These are phyloP conservation scores for Pseudozyma sp. DNA, from an alignment of 1,284 basidiomycete species.

Conservation along the genomic window DNA sequence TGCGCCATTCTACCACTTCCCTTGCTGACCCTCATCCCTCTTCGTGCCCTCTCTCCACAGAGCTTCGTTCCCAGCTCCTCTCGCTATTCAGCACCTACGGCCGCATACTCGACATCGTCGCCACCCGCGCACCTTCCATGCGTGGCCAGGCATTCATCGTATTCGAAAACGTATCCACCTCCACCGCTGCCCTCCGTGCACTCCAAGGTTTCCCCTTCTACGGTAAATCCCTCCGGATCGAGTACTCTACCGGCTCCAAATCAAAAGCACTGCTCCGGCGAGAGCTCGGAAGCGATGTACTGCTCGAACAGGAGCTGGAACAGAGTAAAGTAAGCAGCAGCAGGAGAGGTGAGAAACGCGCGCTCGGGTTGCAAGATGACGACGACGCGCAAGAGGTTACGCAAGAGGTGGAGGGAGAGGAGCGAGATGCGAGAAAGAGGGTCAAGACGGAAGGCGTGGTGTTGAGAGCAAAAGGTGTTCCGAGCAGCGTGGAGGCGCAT, in stretches of 20 bases:
- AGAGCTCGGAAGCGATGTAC: conserved; percentile 54
- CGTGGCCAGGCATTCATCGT: conserved; percentile 96
- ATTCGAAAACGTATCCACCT: conserved; percentile 86
- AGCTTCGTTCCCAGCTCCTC: conserved; percentile 85
- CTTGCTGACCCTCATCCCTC: background rate
- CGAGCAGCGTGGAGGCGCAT: background rate
- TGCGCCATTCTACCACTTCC: background rate
- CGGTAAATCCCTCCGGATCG: conserved; percentile 83
- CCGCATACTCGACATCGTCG: conserved; percentile 90
- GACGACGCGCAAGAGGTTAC: conserved; percentile 75
- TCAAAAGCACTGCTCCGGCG: conserved; percentile 78
- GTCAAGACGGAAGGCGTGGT: conserved; percentile 20
- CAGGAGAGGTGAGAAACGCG: conserved; percentile 23
- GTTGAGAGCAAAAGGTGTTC: conserved; percentile 78
- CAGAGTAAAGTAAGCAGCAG: conserved; percentile 7
- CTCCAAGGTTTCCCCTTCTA: conserved; percentile 93
- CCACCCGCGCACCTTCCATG: conserved; percentile 87
- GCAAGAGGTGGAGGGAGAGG: conserved; percentile 75
- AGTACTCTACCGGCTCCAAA: conserved; percentile 81
- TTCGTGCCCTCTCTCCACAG: conserved; percentile 68
- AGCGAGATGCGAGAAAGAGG: conserved; percentile 65
- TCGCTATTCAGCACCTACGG: conserved; percentile 93
- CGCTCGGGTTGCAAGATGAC: conserved; percentile 46
- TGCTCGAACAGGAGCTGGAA: conserved; percentile 48
- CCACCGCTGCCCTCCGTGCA: conserved; percentile 89